phyloP scores from a whole-genome alignment of 2,329 filamentous ascomycete genomes.

The Aspergillus viridinutans region DNA sequence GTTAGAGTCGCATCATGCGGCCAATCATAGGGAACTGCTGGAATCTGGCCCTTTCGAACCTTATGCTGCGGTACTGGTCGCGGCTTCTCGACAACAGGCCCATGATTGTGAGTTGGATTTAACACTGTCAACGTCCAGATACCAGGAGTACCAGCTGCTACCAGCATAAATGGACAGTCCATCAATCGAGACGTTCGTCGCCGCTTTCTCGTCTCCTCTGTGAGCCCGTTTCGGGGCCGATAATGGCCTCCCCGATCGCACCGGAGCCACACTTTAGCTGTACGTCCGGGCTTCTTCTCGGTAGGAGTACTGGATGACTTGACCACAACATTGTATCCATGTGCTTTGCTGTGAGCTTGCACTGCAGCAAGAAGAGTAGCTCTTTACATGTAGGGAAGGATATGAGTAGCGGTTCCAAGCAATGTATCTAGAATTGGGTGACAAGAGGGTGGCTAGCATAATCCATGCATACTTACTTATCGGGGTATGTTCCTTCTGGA shows the following conservation, averaged over 20 bases:
- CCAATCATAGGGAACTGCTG: conserved; percentile 43
- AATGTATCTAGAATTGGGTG: conserved; percentile 4
- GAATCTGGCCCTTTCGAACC: conserved; percentile 42
- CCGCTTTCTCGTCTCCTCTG: conserved; percentile 43
- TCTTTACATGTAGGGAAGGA: conserved; percentile 16
- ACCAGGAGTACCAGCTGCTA: conserved; percentile 41
- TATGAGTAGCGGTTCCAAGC: neutral
- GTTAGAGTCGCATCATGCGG: conserved; percentile 44
- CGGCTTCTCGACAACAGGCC: conserved; percentile 39
- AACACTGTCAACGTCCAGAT: conserved; percentile 43
- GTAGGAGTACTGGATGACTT: conserved; percentile 45
- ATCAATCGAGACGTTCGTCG: conserved; percentile 41
- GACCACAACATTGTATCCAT: conserved; percentile 44
- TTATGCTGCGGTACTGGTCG: conserved; percentile 40
- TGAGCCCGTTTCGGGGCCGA: conserved; percentile 42
- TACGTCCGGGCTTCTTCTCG: conserved; percentile 43
- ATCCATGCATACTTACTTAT: conserved; percentile 29
- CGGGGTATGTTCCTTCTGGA: conserved; percentile 42
- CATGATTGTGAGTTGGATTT: conserved; percentile 42
- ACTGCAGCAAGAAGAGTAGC: conserved; percentile 37
- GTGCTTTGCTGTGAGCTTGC: conserved; percentile 39
- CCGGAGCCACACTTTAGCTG: conserved; percentile 43
- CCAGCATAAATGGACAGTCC: conserved; percentile 44
- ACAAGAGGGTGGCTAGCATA: neutral
- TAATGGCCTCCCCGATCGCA: conserved; percentile 44